Evolutionary conservation across 176 grass and related monocot genomes (phyloP).

Genomic region (Bothriochloa decipiens): DNA sequence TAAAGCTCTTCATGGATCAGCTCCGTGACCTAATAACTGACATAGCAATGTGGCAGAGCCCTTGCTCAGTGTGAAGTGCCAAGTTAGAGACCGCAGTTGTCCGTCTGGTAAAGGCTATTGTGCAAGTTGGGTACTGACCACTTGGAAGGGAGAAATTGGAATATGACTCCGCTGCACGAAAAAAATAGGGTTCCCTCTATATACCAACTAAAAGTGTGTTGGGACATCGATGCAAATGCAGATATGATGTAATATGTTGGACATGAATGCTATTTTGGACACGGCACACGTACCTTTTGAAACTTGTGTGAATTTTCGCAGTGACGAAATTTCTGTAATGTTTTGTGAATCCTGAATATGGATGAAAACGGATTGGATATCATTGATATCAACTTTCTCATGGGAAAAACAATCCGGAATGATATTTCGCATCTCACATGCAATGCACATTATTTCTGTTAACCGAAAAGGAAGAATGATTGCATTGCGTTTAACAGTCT

Average conservation of each 20-base stretch:
- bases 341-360: not conserved
- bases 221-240: not conserved
- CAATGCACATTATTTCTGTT: not conserved
- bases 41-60: constrained; percentile 96
- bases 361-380: no score
- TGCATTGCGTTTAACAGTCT: not conserved
- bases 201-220: not conserved
- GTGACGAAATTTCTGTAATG: not conserved
- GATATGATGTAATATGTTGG: not conserved
- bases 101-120: not conserved
- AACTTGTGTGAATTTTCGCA: not conserved
- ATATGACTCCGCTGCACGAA: not conserved
- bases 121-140: not conserved
- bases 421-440: not conserved
- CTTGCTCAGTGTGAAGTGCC: constrained; percentile 58
- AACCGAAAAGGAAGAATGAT: not conserved
- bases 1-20: constrained; percentile 86
- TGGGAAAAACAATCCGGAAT: not conserved
- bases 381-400: not conserved
- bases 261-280: not conserved
- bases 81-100: not conserved
- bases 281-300: not conserved
- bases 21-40: constrained; percentile 77
- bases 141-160: constrained; percentile 5
- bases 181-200: not conserved